phyloP scores from a whole-genome alignment of 441 rosid genomes.

The Brassica balearica region DNA sequence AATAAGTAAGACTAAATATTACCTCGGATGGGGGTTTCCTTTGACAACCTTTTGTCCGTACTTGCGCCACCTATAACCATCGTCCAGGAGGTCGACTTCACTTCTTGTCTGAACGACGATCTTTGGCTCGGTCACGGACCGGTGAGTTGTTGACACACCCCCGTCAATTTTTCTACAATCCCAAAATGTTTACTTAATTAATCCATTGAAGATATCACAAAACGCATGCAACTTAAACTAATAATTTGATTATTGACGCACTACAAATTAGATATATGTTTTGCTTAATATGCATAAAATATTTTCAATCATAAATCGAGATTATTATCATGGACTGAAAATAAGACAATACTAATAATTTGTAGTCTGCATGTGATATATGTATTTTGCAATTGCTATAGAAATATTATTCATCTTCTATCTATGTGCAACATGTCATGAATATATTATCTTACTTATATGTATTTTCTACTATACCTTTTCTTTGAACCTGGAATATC shows the following conservation, averaged over 20 bases:
- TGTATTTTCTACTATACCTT: conserved; percentile 46
- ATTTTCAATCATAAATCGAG: conserved; percentile 9
- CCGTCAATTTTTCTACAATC: conserved; percentile 55
- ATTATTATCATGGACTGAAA: background rate
- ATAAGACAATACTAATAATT: background rate
- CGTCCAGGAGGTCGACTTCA: conserved; percentile 76
- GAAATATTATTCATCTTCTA: background rate
- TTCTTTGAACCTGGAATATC: conserved; percentile 54
- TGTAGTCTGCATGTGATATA: background rate
- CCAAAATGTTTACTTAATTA: conserved; percentile 1
- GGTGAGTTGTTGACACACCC: conserved; percentile 51
- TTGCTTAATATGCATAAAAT: background rate
- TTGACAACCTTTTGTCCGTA: conserved; percentile 80
- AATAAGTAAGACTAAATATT: background rate
- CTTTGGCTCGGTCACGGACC: conserved; percentile 63
- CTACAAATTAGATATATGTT: background rate
- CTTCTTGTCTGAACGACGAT: conserved; percentile 72
- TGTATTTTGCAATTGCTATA: background rate
- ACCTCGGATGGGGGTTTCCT: conserved; percentile 77
- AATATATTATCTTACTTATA: background rate
- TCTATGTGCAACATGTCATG: background rate
- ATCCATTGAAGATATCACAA: conserved; percentile 12
- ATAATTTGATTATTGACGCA: background rate
- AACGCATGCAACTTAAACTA: background rate
- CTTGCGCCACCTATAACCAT: conserved; percentile 77